Evolutionary conservation across 139 green algal species (phyloP).

Genomic region (Pleodorina starrii): DNA sequence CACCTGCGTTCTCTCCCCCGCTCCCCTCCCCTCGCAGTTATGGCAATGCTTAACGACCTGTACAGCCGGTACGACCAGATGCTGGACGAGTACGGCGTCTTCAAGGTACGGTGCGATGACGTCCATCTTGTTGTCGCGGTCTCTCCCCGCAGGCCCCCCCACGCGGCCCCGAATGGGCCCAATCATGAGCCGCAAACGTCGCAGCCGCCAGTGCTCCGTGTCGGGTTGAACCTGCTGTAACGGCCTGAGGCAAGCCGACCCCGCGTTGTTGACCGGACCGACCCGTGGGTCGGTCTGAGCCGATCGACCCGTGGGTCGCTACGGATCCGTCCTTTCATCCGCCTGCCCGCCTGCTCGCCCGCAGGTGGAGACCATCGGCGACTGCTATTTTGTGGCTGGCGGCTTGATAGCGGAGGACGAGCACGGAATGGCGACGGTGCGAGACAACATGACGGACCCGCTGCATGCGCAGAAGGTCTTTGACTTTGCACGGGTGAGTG

Average conservation of each 20-base stretch:
- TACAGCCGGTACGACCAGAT: conserved; percentile 44
- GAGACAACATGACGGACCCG: background rate
- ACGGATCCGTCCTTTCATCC: too few relatives aligned
- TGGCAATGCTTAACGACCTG: conserved; percentile 48
- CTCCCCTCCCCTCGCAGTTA: conserved; percentile 21
- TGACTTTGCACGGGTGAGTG: conserved; percentile 8
- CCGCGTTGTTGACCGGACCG: too few relatives aligned
- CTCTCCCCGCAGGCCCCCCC: too few relatives aligned
- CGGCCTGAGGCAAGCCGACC: too few relatives aligned
- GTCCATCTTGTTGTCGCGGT: too few relatives aligned
- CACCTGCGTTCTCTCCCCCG: too few relatives aligned
- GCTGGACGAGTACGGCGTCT: conserved; percentile 48
- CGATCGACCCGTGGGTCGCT: background rate
- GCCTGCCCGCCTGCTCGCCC: too few relatives aligned
- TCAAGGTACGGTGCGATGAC: conserved; percentile 57
- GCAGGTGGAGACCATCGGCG: conserved; percentile 55
- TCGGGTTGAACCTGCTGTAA: too few relatives aligned
- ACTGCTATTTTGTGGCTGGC: conserved; percentile 54
- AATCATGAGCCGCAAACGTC: too few relatives aligned
- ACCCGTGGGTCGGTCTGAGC: too few relatives aligned
- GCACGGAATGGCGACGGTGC: conserved; percentile 32
- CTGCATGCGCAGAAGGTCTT: conserved; percentile 24
- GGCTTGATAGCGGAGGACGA: conserved; percentile 43
- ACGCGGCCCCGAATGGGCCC: too few relatives aligned
- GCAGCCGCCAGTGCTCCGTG: too few relatives aligned